Conservation (phyloP, 176 grass and related monocot genomes). For the Musa beccarii region DNA sequence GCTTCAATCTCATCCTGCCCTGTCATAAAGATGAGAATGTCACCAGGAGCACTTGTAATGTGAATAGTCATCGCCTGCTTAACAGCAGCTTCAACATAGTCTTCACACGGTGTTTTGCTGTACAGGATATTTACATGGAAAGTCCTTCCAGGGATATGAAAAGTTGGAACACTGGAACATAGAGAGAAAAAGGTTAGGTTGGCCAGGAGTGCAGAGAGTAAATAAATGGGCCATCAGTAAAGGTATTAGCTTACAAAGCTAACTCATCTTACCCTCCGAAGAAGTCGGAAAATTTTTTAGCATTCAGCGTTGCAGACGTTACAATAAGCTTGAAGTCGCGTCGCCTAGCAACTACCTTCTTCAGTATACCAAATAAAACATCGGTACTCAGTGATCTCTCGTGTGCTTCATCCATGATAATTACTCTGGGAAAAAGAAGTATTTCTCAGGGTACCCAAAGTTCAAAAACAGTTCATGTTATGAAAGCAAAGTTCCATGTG, state of each 20-base stretch:
- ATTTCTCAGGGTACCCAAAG: slow-evolving; percentile 21
- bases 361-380: slow-evolving; percentile 86
- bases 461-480: background rate
- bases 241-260: background rate
- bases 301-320: slow-evolving; percentile 91
- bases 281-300: slow-evolving; percentile 93
- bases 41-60: slow-evolving; percentile 76
- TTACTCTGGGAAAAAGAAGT: slow-evolving; percentile 39
- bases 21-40: slow-evolving; percentile 96
- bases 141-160: slow-evolving; percentile 83
- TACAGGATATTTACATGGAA: slow-evolving; percentile 87
- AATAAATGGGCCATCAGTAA: background rate
- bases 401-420: slow-evolving; percentile 99
- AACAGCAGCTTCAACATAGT: slow-evolving; percentile 95
- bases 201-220: slow-evolving; percentile 18
- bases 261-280: slow-evolving; percentile 70
- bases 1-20: slow-evolving; percentile 97
- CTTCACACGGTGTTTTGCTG: slow-evolving; percentile 96
- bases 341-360: slow-evolving; percentile 70
- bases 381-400: slow-evolving; percentile 83
- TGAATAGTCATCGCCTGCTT: slow-evolving; percentile 96
- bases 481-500: background rate
- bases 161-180: slow-evolving; percentile 58
- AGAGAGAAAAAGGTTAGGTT: slow-evolving; percentile 15
- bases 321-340: slow-evolving; percentile 74